Percentiles rank a stretch among this genome's conserved stretches.
These are phyloP conservation scores for Xylaria intraflava DNA, from an alignment of 495 filamentous ascomycete genomes.

Conservation along the genomic window DNA sequence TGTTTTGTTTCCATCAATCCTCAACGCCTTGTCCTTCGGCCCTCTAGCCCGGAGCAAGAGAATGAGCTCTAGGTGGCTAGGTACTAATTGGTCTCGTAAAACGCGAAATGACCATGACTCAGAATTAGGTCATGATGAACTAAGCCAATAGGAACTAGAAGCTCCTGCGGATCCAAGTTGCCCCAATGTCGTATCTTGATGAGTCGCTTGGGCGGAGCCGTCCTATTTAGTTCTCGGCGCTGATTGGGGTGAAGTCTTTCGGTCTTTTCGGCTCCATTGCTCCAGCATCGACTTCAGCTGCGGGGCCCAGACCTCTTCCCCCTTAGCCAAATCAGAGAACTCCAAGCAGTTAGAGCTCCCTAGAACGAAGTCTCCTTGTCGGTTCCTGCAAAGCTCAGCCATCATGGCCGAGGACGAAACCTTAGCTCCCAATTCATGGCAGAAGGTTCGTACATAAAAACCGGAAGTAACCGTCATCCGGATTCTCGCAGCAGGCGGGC, in stretches of 20 bases:
- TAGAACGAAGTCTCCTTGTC: constrained; percentile 73
- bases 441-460: constrained; percentile 93
- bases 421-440: constrained; percentile 83
- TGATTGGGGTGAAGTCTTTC: constrained; percentile 4
- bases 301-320: constrained; percentile 77
- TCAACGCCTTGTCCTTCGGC: background rate
- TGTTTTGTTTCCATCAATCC: background rate
- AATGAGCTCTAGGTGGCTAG: background rate
- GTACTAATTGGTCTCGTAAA: background rate
- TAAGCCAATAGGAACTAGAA: background rate
- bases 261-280: constrained; percentile 41
- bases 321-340: constrained; percentile 69
- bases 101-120: background rate
- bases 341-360: constrained; percentile 64
- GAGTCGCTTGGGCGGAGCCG: background rate
- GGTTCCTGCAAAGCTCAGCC: constrained; percentile 72
- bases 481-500: constrained; percentile 68
- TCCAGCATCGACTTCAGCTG: constrained; percentile 60
- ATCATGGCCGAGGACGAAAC: constrained; percentile 78
- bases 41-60: background rate
- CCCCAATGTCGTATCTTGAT: background rate
- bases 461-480: constrained; percentile 91
- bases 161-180: background rate
- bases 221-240: constrained; percentile 13
- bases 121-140: too few species aligned